A percentile compares a stretch with the other conserved stretches of the same genome.
These are phyloP conservation scores for Terana coerulea DNA, from an alignment of 768 basidiomycete species.

Conservation along the genomic window DNA sequence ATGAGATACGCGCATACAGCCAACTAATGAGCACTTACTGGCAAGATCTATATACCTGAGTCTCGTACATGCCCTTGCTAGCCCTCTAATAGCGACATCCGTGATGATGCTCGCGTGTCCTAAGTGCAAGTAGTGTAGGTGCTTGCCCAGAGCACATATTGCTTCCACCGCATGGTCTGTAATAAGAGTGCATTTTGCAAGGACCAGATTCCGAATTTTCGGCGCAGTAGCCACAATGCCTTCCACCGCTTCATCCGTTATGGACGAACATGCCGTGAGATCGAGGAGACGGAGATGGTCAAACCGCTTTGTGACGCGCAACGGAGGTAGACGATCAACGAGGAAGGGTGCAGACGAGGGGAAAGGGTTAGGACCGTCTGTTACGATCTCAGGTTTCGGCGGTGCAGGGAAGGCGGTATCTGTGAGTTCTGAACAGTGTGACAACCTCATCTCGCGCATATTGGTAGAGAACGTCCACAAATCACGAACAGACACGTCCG, in stretches of 20 bases:
- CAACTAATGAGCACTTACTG: constrained; percentile 51
- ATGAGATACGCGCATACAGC: not conserved
- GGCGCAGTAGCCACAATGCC: constrained; percentile 57
- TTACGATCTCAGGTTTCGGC: constrained; percentile 40
- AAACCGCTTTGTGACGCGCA: constrained; percentile 59
- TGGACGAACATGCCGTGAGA: constrained; percentile 72
- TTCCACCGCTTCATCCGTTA: constrained; percentile 78
- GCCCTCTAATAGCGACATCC: constrained; percentile 77
- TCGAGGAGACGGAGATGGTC: constrained; percentile 93
- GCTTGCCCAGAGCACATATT: constrained; percentile 84
- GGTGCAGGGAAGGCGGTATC: constrained; percentile 85
- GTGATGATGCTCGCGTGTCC: constrained; percentile 91
- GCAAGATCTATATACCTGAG: constrained; percentile 96
- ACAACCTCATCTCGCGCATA: constrained; percentile 89
- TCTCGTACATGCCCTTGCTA: constrained; percentile 85
- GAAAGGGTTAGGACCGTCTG: constrained; percentile 35
- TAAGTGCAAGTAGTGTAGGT: constrained; percentile 92
- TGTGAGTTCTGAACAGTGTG: constrained; percentile 73
- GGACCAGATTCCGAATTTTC: constrained; percentile 46
- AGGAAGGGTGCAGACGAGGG: constrained; percentile 28
- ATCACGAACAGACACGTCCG: constrained; percentile 74
- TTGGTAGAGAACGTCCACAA: constrained; percentile 77
- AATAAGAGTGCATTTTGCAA: constrained; percentile 66
- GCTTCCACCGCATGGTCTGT: constrained; percentile 81
- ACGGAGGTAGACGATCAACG: constrained; percentile 52